Base-by-base conservation (phyloP, 305 asterid genomes). In the Salvia sclarea region DNA sequence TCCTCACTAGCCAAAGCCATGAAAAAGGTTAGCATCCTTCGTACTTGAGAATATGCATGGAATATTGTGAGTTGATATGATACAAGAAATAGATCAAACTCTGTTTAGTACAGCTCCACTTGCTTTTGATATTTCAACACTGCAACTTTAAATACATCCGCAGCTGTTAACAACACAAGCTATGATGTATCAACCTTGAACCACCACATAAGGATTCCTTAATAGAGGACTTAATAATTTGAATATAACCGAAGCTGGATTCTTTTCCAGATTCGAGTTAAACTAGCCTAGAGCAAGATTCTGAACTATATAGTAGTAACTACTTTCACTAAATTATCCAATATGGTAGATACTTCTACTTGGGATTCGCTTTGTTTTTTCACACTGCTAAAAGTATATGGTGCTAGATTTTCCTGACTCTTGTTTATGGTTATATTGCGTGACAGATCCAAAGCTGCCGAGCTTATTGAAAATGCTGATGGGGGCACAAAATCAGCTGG, bases 381-480 rank as follows among this genome's bases (percentile, higher is more conserved):
- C 35, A 2, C 2, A 33, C 38, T 33, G n/a, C n/a, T n/a, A n/a
- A n/a, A 33, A 28, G 5, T 3, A 28, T 1, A 28, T 28, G 33
- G 2, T 28, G 33, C 33, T 28, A 28, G 33, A 28, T 28, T 28
- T 28, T 13, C 20, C 11, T 45, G 0, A 22, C 25, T 25, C 5
- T 9, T 37, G 33, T 4, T 28, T 28, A 25, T 56, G 16, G 33
- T 38, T 38, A 38, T 37, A 7, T 9, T 43, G 47, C 53, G 18
- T 53, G 20, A 68, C 83, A 88, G 96, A 91, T 78, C 98, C 99
- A 58, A 91, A 89, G 82, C 97, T 94, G 73, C 95, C 96, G 5
- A 86, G 90, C 86, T 79, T 94, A 63, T 61, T 94, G 88, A 91
- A 91, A 85, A 81, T 89, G 90, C 84, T 94, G 73, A 64, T 82